Base-by-base conservation (phyloP, 192 early-diverging fungal species). In the Glomus cerebriforme region DNA sequence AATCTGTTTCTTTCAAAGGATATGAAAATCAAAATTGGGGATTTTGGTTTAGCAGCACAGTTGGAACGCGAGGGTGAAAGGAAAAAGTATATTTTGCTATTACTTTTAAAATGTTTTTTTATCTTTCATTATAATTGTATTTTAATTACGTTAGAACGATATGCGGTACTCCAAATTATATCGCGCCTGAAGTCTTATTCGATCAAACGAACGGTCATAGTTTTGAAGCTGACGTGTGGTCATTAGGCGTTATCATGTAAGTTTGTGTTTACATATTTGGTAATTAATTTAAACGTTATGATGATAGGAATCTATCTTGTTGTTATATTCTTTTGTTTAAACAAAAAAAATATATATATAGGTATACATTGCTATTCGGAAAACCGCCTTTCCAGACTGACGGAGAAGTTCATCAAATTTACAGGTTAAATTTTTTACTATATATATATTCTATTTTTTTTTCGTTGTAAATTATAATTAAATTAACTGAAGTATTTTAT, bases 161-260 rank as follows among this genome's bases (percentile, higher is more conserved):
- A 78, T 92, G 97, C 74, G 98, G 98, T 15, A 99, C 98, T 9
- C 98, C 97, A 3, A 98, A 98, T 76, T 99, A 98, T 81, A 93
- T 99, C 79, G 98, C 98, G 2, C 98, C 98, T 0, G 98, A 99
- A 81, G 92, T 99, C 29, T 85, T 98, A 31, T 93, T 93, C 81
- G 92, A 92, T 73, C 83, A 86, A 35, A 83, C 86, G 75, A 85
- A 90, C 1, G 96, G 97, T 9, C 97, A 99, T 82, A 94, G 94
- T 67, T 96, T 91, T 79, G 94, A 96, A 81, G 98, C 93, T 12
- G 98, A 99, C 73, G 92, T 97, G 80, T 99, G 98, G 98, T 93
- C 94, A 3, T 77, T 96, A 4, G 97, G 96, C 39, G 89, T 98
- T 2, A 87, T 99, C 35, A 92, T 97, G 91, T 97, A 88, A 49